Evolutionary conservation across 345 rosid species (phyloP).

Genomic region (Lenwebbia sp.): DNA sequence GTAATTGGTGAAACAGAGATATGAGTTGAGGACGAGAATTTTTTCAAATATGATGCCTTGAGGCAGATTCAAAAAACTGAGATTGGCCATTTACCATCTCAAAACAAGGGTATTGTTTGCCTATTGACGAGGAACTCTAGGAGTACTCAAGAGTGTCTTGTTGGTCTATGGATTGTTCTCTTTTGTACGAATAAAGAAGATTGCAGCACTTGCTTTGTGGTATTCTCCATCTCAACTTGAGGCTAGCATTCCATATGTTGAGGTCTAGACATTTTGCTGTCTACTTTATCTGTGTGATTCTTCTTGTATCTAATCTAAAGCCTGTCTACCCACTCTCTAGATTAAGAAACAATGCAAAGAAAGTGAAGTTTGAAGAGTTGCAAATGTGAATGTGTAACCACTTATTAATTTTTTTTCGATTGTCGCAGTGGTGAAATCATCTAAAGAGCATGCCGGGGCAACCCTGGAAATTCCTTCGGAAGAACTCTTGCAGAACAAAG

Average conservation of each 20-base stretch:
- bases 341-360: not conserved
- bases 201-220: not conserved
- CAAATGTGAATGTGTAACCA: not conserved
- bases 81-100: too few relatives aligned
- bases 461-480: conserved; percentile 83
- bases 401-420: not conserved
- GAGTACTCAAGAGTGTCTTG: too few relatives aligned
- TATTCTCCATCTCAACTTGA: not conserved
- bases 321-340: not conserved
- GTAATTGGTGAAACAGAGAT: too few relatives aligned
- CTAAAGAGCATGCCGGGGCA: conserved; percentile 69
- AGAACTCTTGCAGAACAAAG: conserved; percentile 41
- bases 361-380: not conserved
- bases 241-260: not conserved
- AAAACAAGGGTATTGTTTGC: too few relatives aligned
- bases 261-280: not conserved
- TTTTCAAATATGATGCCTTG: too few relatives aligned
- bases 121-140: too few relatives aligned
- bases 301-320: not conserved
- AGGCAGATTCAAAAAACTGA: too few relatives aligned
- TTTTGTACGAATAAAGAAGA: not conserved
- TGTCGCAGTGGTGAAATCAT: conserved; percentile 65
- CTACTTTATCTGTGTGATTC: not conserved
- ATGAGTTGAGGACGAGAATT: too few relatives aligned
- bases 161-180: not conserved